phyloP scores from a whole-genome alignment of 2,329 filamentous ascomycete genomes.

The Arthrobotrys entomopaga region DNA sequence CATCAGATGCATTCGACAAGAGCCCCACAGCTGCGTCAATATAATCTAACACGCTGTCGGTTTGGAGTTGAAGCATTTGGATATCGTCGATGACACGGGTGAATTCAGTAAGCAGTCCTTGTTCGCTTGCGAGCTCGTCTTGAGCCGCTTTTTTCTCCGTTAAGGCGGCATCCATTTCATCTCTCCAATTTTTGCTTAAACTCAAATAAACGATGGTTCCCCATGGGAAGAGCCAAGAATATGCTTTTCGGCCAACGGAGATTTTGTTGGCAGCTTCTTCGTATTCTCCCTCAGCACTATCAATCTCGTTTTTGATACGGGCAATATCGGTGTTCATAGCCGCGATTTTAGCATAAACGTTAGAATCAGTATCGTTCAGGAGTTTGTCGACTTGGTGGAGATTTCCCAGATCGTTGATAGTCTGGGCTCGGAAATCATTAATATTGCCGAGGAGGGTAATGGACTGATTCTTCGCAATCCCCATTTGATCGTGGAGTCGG shows the following conservation, averaged over 20 bases:
- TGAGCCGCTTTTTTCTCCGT: conserved; percentile 29
- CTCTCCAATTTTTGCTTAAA: conserved; percentile 38
- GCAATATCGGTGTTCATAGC: conserved; percentile 32
- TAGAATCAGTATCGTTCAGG: conserved; percentile 29
- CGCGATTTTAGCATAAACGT: conserved; percentile 30
- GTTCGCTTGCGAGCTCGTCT: conserved; percentile 5
- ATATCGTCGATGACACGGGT: conserved; percentile 45
- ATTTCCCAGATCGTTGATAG: conserved; percentile 45
- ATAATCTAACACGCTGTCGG: conserved; percentile 45
- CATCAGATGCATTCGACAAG: conserved; percentile 38
- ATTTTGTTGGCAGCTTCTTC: conserved; percentile 29
- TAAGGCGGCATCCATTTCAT: conserved; percentile 37
- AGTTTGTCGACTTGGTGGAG: conserved; percentile 42
- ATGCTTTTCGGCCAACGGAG: conserved; percentile 20
- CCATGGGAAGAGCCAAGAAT: conserved; percentile 38
- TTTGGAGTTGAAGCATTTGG: conserved; percentile 37
- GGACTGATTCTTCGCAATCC: conserved; percentile 43
- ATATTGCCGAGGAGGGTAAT: conserved; percentile 32
- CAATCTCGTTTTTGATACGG: conserved; percentile 30
- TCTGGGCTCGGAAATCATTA: conserved; percentile 36
- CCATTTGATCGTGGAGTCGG: conserved; percentile 50
- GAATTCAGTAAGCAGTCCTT: conserved; percentile 24
- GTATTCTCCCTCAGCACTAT: conserved; percentile 28
- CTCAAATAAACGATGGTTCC: conserved; percentile 42
- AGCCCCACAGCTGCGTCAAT: conserved; percentile 39